Evolutionary conservation across 257 asterid genomes (phyloP).

Genomic region (Solanum tarijense): DNA sequence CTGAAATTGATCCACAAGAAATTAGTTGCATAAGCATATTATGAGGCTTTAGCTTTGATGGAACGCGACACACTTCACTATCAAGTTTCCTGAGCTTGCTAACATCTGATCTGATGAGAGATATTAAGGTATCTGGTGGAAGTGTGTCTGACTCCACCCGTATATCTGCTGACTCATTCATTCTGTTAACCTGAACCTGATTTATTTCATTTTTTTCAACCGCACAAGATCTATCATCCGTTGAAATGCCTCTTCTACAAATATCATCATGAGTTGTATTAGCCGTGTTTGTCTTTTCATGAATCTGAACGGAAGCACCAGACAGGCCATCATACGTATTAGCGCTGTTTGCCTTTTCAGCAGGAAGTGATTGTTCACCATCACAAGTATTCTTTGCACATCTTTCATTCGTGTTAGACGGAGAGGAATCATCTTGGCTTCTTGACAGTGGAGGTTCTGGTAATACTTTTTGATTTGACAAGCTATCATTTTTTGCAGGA

Average conservation of each 20-base stretch:
- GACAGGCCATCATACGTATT: slow-evolving; percentile 23
- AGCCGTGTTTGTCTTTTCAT: slow-evolving; percentile 30
- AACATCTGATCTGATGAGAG: slow-evolving; percentile 76
- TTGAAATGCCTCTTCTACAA: not conserved
- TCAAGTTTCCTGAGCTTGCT: slow-evolving; percentile 59
- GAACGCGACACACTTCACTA: slow-evolving; percentile 31
- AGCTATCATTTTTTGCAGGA: slow-evolving; percentile 32
- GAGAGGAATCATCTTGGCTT: slow-evolving; percentile 73
- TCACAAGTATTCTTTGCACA: slow-evolving; percentile 52
- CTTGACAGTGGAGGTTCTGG: slow-evolving; percentile 70
- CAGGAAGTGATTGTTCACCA: slow-evolving; percentile 50
- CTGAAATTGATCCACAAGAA: slow-evolving; percentile 85
- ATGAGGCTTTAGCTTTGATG: slow-evolving; percentile 60
- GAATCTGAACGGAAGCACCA: slow-evolving; percentile 84
- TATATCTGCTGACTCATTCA: slow-evolving; percentile 20
- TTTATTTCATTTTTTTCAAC: slow-evolving; percentile 15
- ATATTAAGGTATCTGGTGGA: slow-evolving; percentile 77
- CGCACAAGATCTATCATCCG: slow-evolving; percentile 40
- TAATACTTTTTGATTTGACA: slow-evolving; percentile 54
- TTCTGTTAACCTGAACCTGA: slow-evolving; percentile 9
- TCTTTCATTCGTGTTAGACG: slow-evolving; percentile 55
- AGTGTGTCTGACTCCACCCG: slow-evolving; percentile 39
- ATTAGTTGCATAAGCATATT: slow-evolving; percentile 80
- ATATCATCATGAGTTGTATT: slow-evolving; percentile 3
- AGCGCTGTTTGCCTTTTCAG: too few species aligned